phyloP scores from a whole-genome alignment of 176 grass and related monocot species.

The Oryza nivara region DNA sequence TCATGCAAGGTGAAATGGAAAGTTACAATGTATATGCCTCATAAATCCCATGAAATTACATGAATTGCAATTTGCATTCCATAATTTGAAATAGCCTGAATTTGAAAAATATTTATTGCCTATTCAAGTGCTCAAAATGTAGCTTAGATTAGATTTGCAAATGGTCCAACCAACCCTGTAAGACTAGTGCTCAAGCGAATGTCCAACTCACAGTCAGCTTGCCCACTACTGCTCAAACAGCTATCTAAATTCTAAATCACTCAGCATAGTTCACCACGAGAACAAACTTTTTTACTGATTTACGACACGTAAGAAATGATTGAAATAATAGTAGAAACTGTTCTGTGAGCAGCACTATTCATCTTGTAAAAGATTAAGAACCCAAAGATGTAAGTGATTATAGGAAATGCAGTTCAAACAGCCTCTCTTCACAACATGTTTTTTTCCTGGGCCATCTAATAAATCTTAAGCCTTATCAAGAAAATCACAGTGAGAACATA shows the following conservation, averaged over 20 bases:
- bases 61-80: not conserved
- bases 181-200: not conserved
- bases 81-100: conserved; percentile 13
- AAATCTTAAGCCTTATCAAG: conserved; percentile 22
- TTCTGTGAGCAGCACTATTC: not conserved
- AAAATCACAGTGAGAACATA: not conserved
- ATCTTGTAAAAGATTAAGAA: conserved; percentile 13
- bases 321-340: not conserved
- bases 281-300: conserved; percentile 2
- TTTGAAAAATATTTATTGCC: not conserved
- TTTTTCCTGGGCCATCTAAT: conserved; percentile 14
- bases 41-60: conserved; percentile 1
- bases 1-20: conserved; percentile 13
- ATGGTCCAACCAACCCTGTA: conserved; percentile 4
- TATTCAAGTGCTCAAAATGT: conserved; percentile 20
- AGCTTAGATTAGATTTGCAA: not conserved
- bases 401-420: conserved; percentile 39
- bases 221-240: conserved; percentile 15
- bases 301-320: conserved; percentile 5
- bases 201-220: not conserved
- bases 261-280: not conserved
- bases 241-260: conserved; percentile 13
- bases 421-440: conserved; percentile 19
- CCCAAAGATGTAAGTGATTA: not conserved
- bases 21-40: conserved; percentile 5